Conservation (phyloP, 139 green algal genomes). For the Chlamydomonas schloesseri region DNA sequence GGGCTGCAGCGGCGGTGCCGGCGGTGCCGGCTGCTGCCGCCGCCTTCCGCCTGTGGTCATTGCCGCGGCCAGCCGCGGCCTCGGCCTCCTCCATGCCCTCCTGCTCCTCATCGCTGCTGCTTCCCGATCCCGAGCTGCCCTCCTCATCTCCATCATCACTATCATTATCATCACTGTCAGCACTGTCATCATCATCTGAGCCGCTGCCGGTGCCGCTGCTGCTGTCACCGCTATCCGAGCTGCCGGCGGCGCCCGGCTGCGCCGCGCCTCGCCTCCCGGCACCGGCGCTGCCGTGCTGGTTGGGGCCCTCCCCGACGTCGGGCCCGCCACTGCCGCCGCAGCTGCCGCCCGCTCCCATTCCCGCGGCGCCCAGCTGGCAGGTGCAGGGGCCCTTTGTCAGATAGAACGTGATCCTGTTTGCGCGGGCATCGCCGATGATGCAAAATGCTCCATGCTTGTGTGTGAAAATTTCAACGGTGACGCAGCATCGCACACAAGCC, state of each 20-base stretch:
- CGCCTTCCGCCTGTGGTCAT: not conserved
- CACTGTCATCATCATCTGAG: not conserved
- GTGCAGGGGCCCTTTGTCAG: constrained; percentile 17
- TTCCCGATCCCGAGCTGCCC: too few relatives aligned
- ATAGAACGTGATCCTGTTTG: constrained; percentile 4
- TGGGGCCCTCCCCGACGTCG: too few relatives aligned
- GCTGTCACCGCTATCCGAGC: not conserved
- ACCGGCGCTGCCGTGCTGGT: too few relatives aligned
- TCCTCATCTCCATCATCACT: not conserved
- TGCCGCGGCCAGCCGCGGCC: not conserved
- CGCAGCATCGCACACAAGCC: too few relatives aligned
- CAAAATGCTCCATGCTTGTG: too few relatives aligned
- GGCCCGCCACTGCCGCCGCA: too few relatives aligned
- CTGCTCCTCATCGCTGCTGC: not conserved
- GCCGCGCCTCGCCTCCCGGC: too few relatives aligned
- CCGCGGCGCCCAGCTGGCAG: not conserved
- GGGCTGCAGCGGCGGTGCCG: not conserved
- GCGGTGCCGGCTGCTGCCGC: too few relatives aligned
- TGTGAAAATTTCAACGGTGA: too few relatives aligned
- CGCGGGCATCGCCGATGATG: too few relatives aligned
- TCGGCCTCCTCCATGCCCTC: not conserved
- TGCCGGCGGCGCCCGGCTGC: too few relatives aligned
- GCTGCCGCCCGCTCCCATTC: too few relatives aligned
- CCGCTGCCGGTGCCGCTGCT: not conserved
- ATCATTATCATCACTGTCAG: not conserved